Conservation (phyloP, 345 rosid genomes). For the Brassica carinata region DNA sequence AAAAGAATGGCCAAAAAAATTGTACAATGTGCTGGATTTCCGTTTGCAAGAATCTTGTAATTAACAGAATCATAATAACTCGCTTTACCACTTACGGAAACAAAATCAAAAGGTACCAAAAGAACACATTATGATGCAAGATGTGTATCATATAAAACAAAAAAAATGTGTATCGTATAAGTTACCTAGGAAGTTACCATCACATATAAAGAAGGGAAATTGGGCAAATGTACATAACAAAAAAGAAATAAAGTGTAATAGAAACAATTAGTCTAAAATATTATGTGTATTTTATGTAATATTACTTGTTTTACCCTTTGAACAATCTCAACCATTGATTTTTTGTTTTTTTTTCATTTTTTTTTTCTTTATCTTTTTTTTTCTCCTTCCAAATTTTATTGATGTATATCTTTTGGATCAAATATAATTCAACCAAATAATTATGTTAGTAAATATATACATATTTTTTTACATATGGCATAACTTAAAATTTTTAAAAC, state of each 20-base stretch:
- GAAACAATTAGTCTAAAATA: no score
- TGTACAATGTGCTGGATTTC: conserved; percentile 1
- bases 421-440: not conserved
- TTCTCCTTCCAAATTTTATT: not conserved
- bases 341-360: no score
- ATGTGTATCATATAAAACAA: conserved; percentile 7
- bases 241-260: no score
- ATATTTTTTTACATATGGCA: no score
- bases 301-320: not conserved
- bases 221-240: no score
- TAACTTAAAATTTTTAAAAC: no score
- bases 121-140: conserved; percentile 30
- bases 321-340: not conserved
- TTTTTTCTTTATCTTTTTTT: no score
- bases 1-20: not conserved
- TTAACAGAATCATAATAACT: conserved; percentile 14
- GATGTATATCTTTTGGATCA: not conserved
- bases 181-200: not conserved
- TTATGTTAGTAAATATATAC: no score
- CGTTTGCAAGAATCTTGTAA: not conserved
- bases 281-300: no score
- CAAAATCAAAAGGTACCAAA: conserved; percentile 27
- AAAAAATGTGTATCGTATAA: conserved; percentile 15
- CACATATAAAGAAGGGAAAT: not conserved
- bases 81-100: conserved; percentile 21